Conservation (phyloP, 2,329 filamentous ascomycete genomes). For the Colletotrichum destructivum region DNA sequence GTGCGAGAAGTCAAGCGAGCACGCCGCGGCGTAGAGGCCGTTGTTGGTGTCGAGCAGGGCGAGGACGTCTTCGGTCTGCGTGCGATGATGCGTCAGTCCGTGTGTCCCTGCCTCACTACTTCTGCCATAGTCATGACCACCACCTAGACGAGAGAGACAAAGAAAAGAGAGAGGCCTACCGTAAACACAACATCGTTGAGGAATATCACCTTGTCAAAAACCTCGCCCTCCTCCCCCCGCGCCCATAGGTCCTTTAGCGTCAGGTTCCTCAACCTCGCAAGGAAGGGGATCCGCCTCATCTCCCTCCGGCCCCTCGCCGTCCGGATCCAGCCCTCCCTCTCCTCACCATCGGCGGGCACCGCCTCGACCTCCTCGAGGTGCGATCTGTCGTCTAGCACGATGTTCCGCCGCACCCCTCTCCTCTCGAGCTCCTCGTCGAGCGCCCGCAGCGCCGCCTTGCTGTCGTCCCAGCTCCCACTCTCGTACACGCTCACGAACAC, state of each 20-base stretch:
- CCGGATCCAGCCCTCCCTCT: slow-evolving; percentile 74
- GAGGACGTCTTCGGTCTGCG: slow-evolving; percentile 68
- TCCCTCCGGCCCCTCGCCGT: slow-evolving; percentile 69
- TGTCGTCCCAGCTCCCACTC: slow-evolving; percentile 79
- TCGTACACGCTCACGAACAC: slow-evolving; percentile 79
- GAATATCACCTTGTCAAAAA: slow-evolving; percentile 72
- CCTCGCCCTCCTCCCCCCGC: slow-evolving; percentile 64
- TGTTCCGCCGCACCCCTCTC: slow-evolving; percentile 66
- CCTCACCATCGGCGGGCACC: slow-evolving; percentile 34
- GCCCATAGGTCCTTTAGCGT: slow-evolving; percentile 72
- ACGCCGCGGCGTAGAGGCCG: slow-evolving; percentile 74
- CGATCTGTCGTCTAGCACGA: slow-evolving; percentile 72
- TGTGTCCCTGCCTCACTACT: background rate
- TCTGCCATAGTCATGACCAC: background rate
- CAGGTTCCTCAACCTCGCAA: slow-evolving; percentile 75
- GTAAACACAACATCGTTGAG: slow-evolving; percentile 76
- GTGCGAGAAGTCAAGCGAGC: slow-evolving; percentile 72
- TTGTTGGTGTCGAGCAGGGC: slow-evolving; percentile 70
- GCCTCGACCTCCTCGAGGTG: slow-evolving; percentile 69
- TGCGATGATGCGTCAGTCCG: background rate
- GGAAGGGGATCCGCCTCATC: slow-evolving; percentile 77
- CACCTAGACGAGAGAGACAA: background rate
- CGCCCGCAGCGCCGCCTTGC: slow-evolving; percentile 71
- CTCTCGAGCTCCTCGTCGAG: slow-evolving; percentile 69
- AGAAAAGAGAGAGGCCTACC: slow-evolving; percentile 52